Evolutionary conservation across 2,329 filamentous ascomycete species (phyloP), one percentile per base, ranked within the genome.

Genomic region (Alternaria sp.): DNA sequence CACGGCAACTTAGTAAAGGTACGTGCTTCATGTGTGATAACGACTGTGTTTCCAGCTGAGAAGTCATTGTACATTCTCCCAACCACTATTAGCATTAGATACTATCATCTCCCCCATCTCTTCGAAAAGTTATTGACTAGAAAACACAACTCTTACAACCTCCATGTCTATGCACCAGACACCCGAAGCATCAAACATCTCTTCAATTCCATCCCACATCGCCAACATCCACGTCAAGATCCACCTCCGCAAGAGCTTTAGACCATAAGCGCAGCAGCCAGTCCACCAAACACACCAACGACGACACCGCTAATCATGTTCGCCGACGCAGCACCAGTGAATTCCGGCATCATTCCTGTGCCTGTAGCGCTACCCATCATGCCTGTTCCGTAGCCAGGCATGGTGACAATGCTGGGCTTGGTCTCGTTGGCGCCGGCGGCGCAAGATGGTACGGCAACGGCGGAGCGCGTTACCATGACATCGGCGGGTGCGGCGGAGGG

Each of bases 381-480:
- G 13, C 47, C 28, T 15, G 36, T 40, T 40, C 60, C 65, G 23
- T 59, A 57, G 7, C 66, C 65, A 6, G 66, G 54, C 59, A 69
- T 65, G 25, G 51, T 66, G 49, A 73, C 36, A 8, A 73, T 65
- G 4, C 52, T 49, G 1, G 69, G 66, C 61, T 71, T 72, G 0
- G 71, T 73, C 5, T 44, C 59, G 53, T 73, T 71, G 2, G 61
- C 63, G 5, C 66, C 68, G 0, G 63, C 69, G 10, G 52, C 67
- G 43, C 71, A 73, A 15, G 59, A 57, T 1, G 68, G 69, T 2
- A 67, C 65, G 0, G 56, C 47, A 3, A 66, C 67, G 13, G 57
- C 52, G 11, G 70, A 70, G 36, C 68, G 63, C 4, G 67, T 72
- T 9, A 72, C 70, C 7, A 66, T 62, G 3, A 68, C 67, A 43